Evolutionary conservation across 2,329 filamentous ascomycete species (phyloP), one percentile per base, ranked within the genome.

Genomic region (Cryoendolithus antarcticus): DNA sequence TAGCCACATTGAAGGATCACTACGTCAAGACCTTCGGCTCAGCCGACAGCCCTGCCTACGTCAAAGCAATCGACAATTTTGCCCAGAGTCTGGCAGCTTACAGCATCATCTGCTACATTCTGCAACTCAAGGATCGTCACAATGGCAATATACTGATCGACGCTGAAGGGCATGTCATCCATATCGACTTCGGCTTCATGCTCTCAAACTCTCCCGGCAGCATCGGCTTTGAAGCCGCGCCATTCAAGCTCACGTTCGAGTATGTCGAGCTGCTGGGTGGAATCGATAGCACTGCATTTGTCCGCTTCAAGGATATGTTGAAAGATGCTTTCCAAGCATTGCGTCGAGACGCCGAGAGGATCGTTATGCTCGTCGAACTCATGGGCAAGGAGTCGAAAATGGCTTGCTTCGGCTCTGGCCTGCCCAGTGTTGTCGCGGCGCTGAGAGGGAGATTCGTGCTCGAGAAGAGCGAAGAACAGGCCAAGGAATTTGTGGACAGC

Each of bases 121-220:
- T 91, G 39, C 84, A 91, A 60, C 74, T 91, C 44, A 91, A 91
- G 58, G 84, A 91, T 54, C 72, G 84, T 9, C 84, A 91, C 58
- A 91, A 91, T 55, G 84, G 84, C 39, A 91, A 91, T 53, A 81
- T 91, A 9, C 71, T 91, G 43, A 81, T 91, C 52, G 84, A 89
- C 59, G 86, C 82, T 52, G 80, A 85, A 58, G 84, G 84, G 7
- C 84, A 91, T 56, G 86, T 89, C 41, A 78, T 91, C 44, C 84
- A 91, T 56, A 91, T 91, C 44, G 84, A 91, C 60, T 91, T 91
- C 59, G 84, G 84, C 40, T 91, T 91, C 58, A 89, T 91, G 82
- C 68, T 91, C 28, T 88, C 82, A 34, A 91, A 91, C 59, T 86
- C 82, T 1, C 84, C 84, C 0, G 84, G 84, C 0, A 82, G 78